Base-by-base conservation (phyloP, 352 stramenopile genomes). In the Globisporangium lucens region DNA sequence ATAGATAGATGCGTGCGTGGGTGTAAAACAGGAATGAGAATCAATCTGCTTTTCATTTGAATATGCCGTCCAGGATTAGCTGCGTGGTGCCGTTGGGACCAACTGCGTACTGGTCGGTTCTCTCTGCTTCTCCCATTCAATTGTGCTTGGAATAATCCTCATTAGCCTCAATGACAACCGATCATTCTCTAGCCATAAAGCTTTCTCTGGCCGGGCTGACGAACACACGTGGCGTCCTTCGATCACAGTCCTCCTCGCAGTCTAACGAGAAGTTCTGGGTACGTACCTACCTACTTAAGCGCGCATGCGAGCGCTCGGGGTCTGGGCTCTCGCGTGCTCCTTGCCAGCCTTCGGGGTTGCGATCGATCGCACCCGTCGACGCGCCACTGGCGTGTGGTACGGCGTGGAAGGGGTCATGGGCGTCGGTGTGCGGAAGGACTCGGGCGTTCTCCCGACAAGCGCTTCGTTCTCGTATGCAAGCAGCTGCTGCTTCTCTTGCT, bases 381-480 rank as follows among this genome's bases (percentile, higher is more conserved):
- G 72, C 2, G 74, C 74, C n/a, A 33, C 66, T 1, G 76, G 76
- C 13, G 76, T 81, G 72, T 78, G 76, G 61, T 78, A 67, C 0
- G 71, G 41, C 58, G 71, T 73, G 6, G 76, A 83, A 15, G 74
- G 74, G 17, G 74, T 59, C 61, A 66, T 77, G 20, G 62, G 33
- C 52, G 70, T 75, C 17, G 76, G 69, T 53, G 71, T 81, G 36
- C 71, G 75, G 67, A 77, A 80, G n/a, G 70, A 69, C 55, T 80
- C 73, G 22, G 76, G 71, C 22, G 75, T 81, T 24, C 69, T 64
- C 9, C 71, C 73, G 7, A 81, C 68, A 2, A 83, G 65, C 65
- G 74, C 74, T 20, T 83, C 74, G 56, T 81, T 83, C 64, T 83
- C 72, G 69, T 79, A 83, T 64, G 76, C 76, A 36, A 81, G 29